Evolutionary conservation across 306 rosid species (phyloP), one percentile per base, ranked within the genome.

Genomic region (Acacia crassicarpa): DNA sequence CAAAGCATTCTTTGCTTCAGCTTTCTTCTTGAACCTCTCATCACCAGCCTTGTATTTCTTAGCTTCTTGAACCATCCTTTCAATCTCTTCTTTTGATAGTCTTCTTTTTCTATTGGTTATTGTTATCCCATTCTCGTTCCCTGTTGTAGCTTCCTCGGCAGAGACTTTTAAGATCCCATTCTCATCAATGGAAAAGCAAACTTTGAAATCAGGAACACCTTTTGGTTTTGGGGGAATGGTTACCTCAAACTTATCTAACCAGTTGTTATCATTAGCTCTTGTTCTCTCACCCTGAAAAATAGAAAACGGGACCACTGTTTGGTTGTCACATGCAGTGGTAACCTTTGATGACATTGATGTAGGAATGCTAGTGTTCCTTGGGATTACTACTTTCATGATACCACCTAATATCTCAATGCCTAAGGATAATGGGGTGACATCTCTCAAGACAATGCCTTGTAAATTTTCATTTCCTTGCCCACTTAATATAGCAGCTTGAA

Each of bases 271-370:
- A 0, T 11, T n/a, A 0, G 85, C 74, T 45, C 69, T 77, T 11
- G 82, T 65, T 27, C 94, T 79, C 88, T 90, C 94, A 4, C 94
- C 94, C 69, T 90, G 89, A 8, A 77, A 87, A 19, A 92, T 87
- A 1, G 8, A 0, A 16, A 90, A 38, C 8, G 0, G 0, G 22
- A 33, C 68, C 4, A 6, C 1, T 0, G 73, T 20, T 32, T 81
- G 88, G 77, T 77, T 27, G 81, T 89, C 92, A 0, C 0, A 0
- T 7, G 2, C 0, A 4, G 35, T 61, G 25, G 67, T 61, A 0
- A 22, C 12, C 9, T 9, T 6, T 9, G 10, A 6, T 16, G 0
- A 61, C 66, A 10, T 11, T 14, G 2, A 23, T 25, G 32, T 22
- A 9, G 67, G 67, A 61, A 61, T 61, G 33, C 7, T 23, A 61